Conservation (phyloP, 2,329 filamentous ascomycete species). For the Blumeriella jaapii region DNA sequence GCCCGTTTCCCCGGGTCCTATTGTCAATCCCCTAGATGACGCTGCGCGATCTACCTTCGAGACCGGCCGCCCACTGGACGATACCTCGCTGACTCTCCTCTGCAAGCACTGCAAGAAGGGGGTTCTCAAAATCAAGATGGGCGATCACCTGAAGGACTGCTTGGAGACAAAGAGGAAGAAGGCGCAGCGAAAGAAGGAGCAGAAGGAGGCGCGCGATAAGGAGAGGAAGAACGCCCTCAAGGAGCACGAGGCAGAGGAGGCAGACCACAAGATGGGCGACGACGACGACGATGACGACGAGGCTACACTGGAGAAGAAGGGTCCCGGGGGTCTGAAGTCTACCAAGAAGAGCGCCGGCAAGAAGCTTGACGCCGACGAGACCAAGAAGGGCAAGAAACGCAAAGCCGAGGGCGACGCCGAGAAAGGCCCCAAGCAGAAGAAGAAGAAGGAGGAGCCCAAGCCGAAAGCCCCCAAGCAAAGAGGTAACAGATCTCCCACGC, state of each 20-base stretch:
- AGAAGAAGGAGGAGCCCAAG: conserved; percentile 90
- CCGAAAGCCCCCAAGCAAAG: conserved; percentile 75
- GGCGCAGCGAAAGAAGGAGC: conserved; percentile 27
- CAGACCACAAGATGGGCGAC: conserved; percentile 29
- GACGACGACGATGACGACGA: conserved; percentile 32
- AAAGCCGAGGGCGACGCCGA: conserved; percentile 68
- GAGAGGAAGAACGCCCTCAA: conserved; percentile 26
- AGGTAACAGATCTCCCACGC: conserved; percentile 33
- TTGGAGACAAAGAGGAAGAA: conserved; percentile 46
- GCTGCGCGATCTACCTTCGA: conserved; percentile 67
- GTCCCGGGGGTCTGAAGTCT: conserved; percentile 27
- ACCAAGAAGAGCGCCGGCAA: conserved; percentile 56
- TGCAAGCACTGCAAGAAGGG: conserved; percentile 96
- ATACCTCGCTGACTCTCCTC: conserved; percentile 64
- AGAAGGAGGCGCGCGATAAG: conserved; percentile 29
- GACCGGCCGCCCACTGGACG: conserved; percentile 71
- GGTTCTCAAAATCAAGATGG: conserved; percentile 62
- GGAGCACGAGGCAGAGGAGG: conserved; percentile 24
- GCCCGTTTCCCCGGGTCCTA: conserved; percentile 38
- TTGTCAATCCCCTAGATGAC: conserved; percentile 62
- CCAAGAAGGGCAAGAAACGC: conserved; percentile 62
- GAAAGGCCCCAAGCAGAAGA: conserved; percentile 78
- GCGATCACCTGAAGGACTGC: conserved; percentile 73
- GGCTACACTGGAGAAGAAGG: conserved; percentile 33
- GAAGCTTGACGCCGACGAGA: conserved; percentile 45